Conservation (phyloP, 1,139 yeast species). For the Yarrowia galli region DNA sequence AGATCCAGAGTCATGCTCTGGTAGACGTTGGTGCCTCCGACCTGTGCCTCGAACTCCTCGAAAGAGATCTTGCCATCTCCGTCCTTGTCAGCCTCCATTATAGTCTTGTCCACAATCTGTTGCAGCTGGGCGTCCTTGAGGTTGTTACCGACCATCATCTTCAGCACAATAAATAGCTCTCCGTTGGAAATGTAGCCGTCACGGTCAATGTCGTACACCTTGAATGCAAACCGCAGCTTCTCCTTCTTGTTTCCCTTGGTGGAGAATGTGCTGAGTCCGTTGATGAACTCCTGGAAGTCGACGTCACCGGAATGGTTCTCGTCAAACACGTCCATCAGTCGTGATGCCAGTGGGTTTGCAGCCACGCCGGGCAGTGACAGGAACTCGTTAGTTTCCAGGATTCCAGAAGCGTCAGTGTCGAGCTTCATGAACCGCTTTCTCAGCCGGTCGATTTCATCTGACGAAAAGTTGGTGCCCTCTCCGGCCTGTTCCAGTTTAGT, state of each 20-base stretch:
- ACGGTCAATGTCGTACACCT: slow-evolving; percentile 92
- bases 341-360: slow-evolving; percentile 83
- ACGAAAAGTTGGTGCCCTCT: slow-evolving; percentile 58
- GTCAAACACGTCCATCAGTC: slow-evolving; percentile 95
- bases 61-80: slow-evolving; percentile 89
- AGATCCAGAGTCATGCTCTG: slow-evolving; percentile 53
- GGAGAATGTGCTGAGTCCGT: slow-evolving; percentile 88
- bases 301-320: slow-evolving; percentile 92
- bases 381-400: slow-evolving; percentile 89
- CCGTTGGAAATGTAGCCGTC: slow-evolving; percentile 97
- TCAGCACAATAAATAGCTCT: slow-evolving; percentile 87
- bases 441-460: slow-evolving; percentile 89
- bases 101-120: slow-evolving; percentile 93
- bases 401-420: slow-evolving; percentile 91
- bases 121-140: slow-evolving; percentile 87
- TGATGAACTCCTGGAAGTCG: slow-evolving; percentile 93
- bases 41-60: slow-evolving; percentile 74
- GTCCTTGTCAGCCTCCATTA: slow-evolving; percentile 91
- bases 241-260: slow-evolving; percentile 87
- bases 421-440: slow-evolving; percentile 93
- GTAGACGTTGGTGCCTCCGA: slow-evolving; percentile 53
- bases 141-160: slow-evolving; percentile 97
- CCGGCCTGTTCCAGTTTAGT: slow-evolving; percentile 30
- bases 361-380: slow-evolving; percentile 92
- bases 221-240: slow-evolving; percentile 87